phyloP scores from a whole-genome alignment of 2,329 filamentous ascomycete species.

The Chaetomiaceae sp. region DNA sequence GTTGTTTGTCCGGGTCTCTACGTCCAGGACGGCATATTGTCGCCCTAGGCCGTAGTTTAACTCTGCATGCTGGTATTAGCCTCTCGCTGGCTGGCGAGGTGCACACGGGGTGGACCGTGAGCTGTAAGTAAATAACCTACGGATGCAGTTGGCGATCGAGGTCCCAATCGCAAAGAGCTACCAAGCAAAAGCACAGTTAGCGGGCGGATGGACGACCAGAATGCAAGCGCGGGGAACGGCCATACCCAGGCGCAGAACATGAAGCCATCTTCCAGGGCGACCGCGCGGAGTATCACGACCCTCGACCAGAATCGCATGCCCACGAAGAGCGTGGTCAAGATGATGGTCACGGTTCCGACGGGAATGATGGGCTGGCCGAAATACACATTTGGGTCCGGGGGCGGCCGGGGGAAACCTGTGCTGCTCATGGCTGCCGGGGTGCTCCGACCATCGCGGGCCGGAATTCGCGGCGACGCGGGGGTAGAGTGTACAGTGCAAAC shows the following conservation, averaged over 20 bases:
- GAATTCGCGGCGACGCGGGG: too few relatives aligned
- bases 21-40: not conserved
- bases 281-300: not conserved
- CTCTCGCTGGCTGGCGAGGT: too few relatives aligned
- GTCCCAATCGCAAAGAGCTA: not conserved
- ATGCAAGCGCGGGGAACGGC: not conserved
- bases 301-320: not conserved
- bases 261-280: not conserved
- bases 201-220: too few relatives aligned
- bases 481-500: too few relatives aligned
- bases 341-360: not conserved
- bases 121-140: too few relatives aligned
- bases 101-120: too few relatives aligned
- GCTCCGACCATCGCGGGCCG: too few relatives aligned
- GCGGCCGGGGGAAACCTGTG: not conserved
- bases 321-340: not conserved
- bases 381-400: not conserved
- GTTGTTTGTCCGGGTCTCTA: not conserved
- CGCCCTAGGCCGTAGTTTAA: not conserved
- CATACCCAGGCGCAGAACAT: not conserved
- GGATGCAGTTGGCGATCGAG: not conserved
- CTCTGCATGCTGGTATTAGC: too few relatives aligned
- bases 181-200: too few relatives aligned
- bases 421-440: not conserved
- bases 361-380: not conserved